Evolutionary conservation across 495 filamentous ascomycete genomes (phyloP).

Genomic region (Podospora fimiseda): DNA sequence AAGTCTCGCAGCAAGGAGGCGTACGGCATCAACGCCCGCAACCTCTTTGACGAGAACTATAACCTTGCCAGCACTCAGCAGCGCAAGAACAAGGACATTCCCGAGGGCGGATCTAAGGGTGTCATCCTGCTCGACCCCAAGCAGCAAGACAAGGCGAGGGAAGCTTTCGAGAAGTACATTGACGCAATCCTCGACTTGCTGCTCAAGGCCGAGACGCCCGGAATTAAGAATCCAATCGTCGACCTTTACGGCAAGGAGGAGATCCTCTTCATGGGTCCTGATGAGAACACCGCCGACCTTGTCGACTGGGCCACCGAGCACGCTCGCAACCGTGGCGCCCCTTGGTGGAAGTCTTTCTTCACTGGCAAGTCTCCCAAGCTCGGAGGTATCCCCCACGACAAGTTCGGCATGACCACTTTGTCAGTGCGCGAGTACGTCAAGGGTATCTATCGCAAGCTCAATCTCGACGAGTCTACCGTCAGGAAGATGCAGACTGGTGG

Average conservation of each 20-base stretch:
- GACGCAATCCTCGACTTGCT: conserved; percentile 95
- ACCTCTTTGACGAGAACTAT: conserved; percentile 97
- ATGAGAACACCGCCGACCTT: conserved; percentile 96
- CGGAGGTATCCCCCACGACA: conserved; percentile 92
- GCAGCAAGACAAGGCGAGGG: conserved; percentile 84
- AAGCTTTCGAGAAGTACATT: conserved; percentile 99
- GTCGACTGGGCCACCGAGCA: conserved; percentile 98
- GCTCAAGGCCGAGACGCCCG: conserved; percentile 79
- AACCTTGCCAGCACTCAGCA: conserved; percentile 97
- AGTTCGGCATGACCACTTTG: conserved; percentile 95
- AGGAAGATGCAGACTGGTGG: conserved; percentile 96
- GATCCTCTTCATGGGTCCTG: conserved; percentile 96
- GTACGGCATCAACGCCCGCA: conserved; percentile 92
- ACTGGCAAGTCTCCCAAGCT: conserved; percentile 95
- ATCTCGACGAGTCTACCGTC: conserved; percentile 74
- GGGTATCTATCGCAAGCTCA: conserved; percentile 93
- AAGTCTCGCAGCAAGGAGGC: conserved; percentile 93
- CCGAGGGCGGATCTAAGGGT: conserved; percentile 97
- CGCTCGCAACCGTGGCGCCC: conserved; percentile 77
- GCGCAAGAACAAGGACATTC: conserved; percentile 99
- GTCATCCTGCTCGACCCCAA: conserved; percentile 90
- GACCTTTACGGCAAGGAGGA: conserved; percentile 90
- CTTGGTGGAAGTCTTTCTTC: conserved; percentile 99
- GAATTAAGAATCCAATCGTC: conserved; percentile 98
- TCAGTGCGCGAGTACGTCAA: conserved; percentile 93